Conservation (phyloP, 257 asterid species). For the Apocynum venetum region DNA sequence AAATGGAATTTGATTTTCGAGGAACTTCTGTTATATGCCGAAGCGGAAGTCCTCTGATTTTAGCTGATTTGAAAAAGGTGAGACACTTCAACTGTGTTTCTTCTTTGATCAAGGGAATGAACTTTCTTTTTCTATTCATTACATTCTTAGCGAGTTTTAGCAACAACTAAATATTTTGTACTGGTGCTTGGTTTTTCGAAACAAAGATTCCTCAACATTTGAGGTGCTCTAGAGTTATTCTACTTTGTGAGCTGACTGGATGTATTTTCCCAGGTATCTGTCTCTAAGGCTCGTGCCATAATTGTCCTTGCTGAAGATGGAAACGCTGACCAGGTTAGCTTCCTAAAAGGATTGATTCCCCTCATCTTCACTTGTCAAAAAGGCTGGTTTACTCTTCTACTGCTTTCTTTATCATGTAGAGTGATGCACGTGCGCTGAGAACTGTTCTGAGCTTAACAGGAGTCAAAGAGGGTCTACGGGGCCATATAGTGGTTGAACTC, state of each 20-base stretch:
- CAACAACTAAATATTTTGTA: conserved; percentile 1
- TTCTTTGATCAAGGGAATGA: background rate
- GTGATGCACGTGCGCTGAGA: conserved; percentile 94
- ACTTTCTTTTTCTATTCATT: background rate
- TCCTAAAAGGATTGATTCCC: conserved; percentile 19
- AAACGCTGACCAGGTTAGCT: conserved; percentile 80
- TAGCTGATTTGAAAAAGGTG: conserved; percentile 83
- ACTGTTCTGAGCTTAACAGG: conserved; percentile 91
- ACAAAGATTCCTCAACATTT: conserved; percentile 2
- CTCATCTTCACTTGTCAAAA: conserved; percentile 18
- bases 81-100: background rate
- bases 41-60: conserved; percentile 86
- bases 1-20: conserved; percentile 85
- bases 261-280: conserved; percentile 60
- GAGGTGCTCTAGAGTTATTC: conserved; percentile 5
- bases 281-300: conserved; percentile 90
- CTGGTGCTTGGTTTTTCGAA: background rate
- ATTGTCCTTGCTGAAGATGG: conserved; percentile 94
- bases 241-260: conserved; percentile 30
- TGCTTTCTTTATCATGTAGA: conserved; percentile 43
- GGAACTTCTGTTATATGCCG: conserved; percentile 94
- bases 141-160: background rate
- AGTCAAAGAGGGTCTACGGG: conserved; percentile 79
- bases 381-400: conserved; percentile 19
- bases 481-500: conserved; percentile 85